Evolutionary conservation across 2,329 filamentous ascomycete species (phyloP).

Genomic region (Dendryphion nanum): DNA sequence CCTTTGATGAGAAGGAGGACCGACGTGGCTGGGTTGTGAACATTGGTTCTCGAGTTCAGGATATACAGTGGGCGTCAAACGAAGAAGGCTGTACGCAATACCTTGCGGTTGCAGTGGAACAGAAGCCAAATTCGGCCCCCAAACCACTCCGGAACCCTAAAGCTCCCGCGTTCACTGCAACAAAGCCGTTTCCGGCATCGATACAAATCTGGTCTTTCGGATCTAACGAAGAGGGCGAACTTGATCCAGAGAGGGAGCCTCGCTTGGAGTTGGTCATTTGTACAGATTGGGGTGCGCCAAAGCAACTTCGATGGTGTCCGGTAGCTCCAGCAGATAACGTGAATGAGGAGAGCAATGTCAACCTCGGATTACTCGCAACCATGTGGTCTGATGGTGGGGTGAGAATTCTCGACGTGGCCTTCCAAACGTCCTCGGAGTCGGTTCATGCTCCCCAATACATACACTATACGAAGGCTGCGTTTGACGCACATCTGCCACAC

Average conservation of each 20-base stretch:
- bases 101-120: constrained; percentile 49
- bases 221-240: constrained; percentile 34
- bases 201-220: constrained; percentile 61
- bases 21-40: constrained; percentile 56
- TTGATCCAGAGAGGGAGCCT: constrained; percentile 47
- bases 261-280: constrained; percentile 53
- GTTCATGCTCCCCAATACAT: constrained; percentile 27
- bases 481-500: constrained; percentile 50
- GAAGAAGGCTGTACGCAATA: constrained; percentile 52
- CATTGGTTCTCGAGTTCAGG: constrained; percentile 53
- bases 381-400: constrained; percentile 59
- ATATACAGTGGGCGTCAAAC: constrained; percentile 46
- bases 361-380: constrained; percentile 55
- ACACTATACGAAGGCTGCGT: constrained; percentile 48
- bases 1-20: constrained; percentile 22
- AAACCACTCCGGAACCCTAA: constrained; percentile 29
- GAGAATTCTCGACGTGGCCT: constrained; percentile 53
- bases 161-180: constrained; percentile 52
- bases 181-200: constrained; percentile 47
- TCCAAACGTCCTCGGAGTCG: constrained; percentile 8
- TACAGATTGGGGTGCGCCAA: constrained; percentile 57
- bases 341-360: constrained; percentile 25
- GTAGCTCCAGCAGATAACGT: constrained; percentile 33
- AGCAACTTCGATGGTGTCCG: constrained; percentile 58
- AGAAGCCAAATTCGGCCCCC: constrained; percentile 20